Percentiles rank a stretch among this genome's conserved stretches.
phyloP scores from a whole-genome alignment of 129 eudicot genomes.

The Erigeron canadensis region DNA sequence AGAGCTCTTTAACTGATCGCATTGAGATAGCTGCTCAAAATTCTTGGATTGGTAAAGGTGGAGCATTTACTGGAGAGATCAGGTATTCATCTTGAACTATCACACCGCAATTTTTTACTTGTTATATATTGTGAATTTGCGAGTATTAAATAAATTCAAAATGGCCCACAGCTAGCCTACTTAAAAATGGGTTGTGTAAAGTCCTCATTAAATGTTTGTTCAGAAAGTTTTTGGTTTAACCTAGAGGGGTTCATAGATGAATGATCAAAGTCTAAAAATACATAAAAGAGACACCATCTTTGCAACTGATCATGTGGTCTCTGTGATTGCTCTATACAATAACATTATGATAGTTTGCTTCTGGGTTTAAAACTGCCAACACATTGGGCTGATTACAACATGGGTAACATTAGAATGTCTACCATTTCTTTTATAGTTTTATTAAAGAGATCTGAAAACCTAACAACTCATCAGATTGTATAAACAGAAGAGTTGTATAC shows the following conservation, averaged over 20 bases:
- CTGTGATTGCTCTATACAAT: neutral
- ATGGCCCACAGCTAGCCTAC: neutral
- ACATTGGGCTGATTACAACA: too few species aligned
- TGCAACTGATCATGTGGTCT: constrained; percentile 3
- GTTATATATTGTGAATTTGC: neutral
- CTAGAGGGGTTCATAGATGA: neutral
- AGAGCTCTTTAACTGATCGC: constrained; percentile 70
- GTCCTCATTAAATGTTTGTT: constrained; percentile 1
- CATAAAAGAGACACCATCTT: constrained; percentile 4
- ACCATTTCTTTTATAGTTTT: too few species aligned
- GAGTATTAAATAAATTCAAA: neutral
- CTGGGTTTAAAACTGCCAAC: too few species aligned
- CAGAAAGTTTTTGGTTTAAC: neutral
- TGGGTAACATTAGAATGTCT: too few species aligned
- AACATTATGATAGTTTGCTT: neutral
- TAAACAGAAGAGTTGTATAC: too few species aligned
- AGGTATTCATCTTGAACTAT: constrained; percentile 45
- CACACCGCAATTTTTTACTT: neutral
- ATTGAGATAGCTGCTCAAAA: constrained; percentile 93
- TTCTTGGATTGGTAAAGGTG: constrained; percentile 99
- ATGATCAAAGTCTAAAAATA: constrained; percentile 5
- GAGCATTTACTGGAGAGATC: constrained; percentile 97
- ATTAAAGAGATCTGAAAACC: too few species aligned
- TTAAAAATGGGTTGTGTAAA: neutral
- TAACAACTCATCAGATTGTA: too few species aligned